Conservation (phyloP, 345 rosid species). For the Melaleuca alternifolia region DNA sequence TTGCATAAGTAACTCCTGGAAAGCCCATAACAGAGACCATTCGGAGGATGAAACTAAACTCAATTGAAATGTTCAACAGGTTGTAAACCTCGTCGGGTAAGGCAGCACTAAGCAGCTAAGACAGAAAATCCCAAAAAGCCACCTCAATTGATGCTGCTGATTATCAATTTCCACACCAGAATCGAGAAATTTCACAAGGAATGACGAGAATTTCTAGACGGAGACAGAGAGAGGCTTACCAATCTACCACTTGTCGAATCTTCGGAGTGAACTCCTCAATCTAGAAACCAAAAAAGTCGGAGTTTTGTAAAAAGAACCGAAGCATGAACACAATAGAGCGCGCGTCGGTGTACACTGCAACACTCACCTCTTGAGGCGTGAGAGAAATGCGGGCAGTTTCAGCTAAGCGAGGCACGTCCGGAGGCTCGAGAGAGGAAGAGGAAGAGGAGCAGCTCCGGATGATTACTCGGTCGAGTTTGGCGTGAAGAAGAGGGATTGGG, state of each 20-base stretch:
- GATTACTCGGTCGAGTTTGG: not conserved
- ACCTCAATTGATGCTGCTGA: not conserved
- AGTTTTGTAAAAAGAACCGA: not conserved
- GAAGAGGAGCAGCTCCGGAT: constrained; percentile 9
- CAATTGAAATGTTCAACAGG: not conserved
- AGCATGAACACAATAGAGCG: not conserved
- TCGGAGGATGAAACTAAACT: not conserved
- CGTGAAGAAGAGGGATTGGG: not conserved
- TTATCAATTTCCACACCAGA: not conserved
- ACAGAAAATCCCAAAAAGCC: not conserved
- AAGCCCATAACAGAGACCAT: not conserved
- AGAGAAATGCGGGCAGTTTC: constrained; percentile 81
- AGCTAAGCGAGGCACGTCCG: constrained; percentile 58
- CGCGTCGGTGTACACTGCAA: not conserved
- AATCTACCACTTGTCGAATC: constrained; percentile 57
- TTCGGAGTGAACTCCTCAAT: constrained; percentile 60
- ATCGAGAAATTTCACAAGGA: not conserved
- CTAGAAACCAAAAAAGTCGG: constrained; percentile 6
- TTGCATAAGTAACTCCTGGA: not conserved
- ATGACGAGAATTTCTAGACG: not conserved
- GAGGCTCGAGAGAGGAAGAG: constrained; percentile 42
- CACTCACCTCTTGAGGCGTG: constrained; percentile 42
- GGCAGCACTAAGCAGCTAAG: not conserved
- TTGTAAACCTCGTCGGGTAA: not conserved
- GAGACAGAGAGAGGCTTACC: constrained; percentile 22